Percentiles rank a stretch among this genome's conserved stretches.
Evolutionary conservation across 2,329 filamentous ascomycete genomes (phyloP).

Genomic region (Pleomassaria siparia): DNA sequence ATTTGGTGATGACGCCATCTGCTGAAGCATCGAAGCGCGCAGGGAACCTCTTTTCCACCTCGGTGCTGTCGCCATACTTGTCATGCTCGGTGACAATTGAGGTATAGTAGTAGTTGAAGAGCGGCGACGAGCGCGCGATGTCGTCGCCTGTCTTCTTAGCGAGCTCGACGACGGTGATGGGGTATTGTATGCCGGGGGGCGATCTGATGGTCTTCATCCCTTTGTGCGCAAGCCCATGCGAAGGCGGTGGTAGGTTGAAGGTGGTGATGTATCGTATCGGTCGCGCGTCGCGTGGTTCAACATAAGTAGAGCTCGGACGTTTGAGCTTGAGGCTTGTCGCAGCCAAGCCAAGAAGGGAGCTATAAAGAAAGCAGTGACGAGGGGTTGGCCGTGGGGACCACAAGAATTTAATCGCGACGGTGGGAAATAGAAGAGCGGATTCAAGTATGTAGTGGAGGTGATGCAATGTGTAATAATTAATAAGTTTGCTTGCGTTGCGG

Average conservation of each 20-base stretch:
- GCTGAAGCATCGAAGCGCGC: constrained; percentile 80
- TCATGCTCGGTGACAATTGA: constrained; percentile 68
- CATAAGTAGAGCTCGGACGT: constrained; percentile 17
- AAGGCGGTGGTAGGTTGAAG: constrained; percentile 12
- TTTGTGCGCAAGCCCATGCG: constrained; percentile 35
- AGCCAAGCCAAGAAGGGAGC: constrained; percentile 8
- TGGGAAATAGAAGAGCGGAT: no score
- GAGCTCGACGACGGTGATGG: constrained; percentile 86
- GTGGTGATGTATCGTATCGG: constrained; percentile 33
- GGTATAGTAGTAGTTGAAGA: constrained; percentile 86
- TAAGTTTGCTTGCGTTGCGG: no score
- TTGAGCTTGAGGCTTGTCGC: constrained; percentile 16
- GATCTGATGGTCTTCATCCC: constrained; percentile 51
- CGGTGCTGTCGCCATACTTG: constrained; percentile 72
- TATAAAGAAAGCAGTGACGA: no score
- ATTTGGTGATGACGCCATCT: constrained; percentile 76
- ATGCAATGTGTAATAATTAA: no score
- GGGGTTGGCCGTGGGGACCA: no score
- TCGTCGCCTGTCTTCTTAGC: constrained; percentile 74
- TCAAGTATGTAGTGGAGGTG: no score
- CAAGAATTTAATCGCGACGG: no score
- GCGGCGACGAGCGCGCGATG: constrained; percentile 72
- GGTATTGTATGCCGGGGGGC: constrained; percentile 71
- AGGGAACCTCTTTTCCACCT: constrained; percentile 69
- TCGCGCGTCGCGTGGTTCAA: constrained; percentile 35